These are phyloP conservation scores for Cyamopsis tetragonoloba DNA, from an alignment of 306 rosid species.

Conservation along the genomic window DNA sequence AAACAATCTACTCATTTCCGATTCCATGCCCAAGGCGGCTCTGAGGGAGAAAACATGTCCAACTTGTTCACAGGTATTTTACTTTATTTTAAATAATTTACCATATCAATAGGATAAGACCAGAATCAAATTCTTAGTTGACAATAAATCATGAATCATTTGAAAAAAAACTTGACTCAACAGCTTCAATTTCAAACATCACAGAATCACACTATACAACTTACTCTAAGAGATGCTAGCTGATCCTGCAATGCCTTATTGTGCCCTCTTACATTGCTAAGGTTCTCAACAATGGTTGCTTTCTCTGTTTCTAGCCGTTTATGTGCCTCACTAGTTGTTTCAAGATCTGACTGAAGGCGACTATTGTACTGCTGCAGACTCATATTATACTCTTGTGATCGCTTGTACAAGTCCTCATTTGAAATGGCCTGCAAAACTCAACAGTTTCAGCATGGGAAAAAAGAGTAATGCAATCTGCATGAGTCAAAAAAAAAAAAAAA, in stretches of 20 bases:
- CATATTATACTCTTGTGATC: constrained; percentile 79
- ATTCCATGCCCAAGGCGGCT: background rate
- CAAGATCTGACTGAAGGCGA: constrained; percentile 75
- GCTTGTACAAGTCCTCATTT: constrained; percentile 69
- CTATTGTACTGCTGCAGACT: constrained; percentile 76
- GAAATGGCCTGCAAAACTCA: constrained; percentile 57
- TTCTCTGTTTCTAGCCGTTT: constrained; percentile 77
- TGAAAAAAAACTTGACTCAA: background rate
- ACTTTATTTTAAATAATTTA: background rate
- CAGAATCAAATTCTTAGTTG: background rate
- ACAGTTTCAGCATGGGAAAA: background rate
- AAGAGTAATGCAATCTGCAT: background rate
- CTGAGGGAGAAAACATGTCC: background rate
- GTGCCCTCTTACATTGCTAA: constrained; percentile 80
- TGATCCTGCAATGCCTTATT: constrained; percentile 82
- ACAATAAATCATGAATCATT: background rate
- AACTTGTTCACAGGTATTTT: background rate
- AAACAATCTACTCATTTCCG: background rate
- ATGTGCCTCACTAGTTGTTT: constrained; percentile 48
- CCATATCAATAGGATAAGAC: background rate
- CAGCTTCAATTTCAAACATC: background rate
- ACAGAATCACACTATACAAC: background rate
- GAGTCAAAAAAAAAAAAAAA: background rate
- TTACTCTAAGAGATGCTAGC: constrained; percentile 61
- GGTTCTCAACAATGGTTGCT: constrained; percentile 70